Percentiles rank a stretch among this genome's conserved stretches.
Conservation (phyloP, 148 eudicot species). For the Arctostaphylos glauca region DNA sequence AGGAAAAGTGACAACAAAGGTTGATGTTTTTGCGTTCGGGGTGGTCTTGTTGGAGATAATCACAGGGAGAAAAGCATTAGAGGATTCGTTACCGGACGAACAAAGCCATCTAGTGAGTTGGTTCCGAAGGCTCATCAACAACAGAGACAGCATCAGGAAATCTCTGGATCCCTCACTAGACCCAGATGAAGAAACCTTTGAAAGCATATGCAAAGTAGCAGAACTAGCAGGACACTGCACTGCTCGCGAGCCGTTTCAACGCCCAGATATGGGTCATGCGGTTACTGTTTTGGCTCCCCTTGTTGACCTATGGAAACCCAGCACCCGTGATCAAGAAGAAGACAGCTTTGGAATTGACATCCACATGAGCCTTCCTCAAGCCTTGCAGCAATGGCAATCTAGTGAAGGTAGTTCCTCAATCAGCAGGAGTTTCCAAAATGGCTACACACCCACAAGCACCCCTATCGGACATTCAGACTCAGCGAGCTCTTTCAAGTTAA, state of each 20-base stretch:
- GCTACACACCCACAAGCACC: slow-evolving; percentile 20
- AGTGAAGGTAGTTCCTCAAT: slow-evolving; percentile 35
- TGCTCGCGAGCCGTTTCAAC: slow-evolving; percentile 46
- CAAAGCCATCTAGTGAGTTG: slow-evolving; percentile 44
- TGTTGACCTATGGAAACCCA: slow-evolving; percentile 54
- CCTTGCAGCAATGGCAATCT: slow-evolving; percentile 49
- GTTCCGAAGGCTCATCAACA: slow-evolving; percentile 42
- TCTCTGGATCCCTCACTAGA: slow-evolving; percentile 36
- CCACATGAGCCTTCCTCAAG: slow-evolving; percentile 51
- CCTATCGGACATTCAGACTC: slow-evolving; percentile 23
- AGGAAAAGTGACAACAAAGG: slow-evolving; percentile 58
- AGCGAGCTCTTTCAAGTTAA: slow-evolving; percentile 23
- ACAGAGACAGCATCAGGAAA: slow-evolving; percentile 33
- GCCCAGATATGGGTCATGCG: slow-evolving; percentile 57
- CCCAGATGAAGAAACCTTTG: slow-evolving; percentile 39
- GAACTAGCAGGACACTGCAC: slow-evolving; percentile 59
- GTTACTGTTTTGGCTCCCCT: slow-evolving; percentile 49
- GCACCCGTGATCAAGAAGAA: slow-evolving; percentile 25
- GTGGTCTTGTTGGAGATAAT: slow-evolving; percentile 58
- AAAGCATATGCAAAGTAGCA: slow-evolving; percentile 39
- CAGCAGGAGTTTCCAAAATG: slow-evolving; percentile 12
- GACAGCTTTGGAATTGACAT: slow-evolving; percentile 36
- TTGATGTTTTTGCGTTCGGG: slow-evolving; percentile 53
- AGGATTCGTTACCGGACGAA: slow-evolving; percentile 46
- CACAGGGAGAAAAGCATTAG: slow-evolving; percentile 51